These are phyloP conservation scores for Aspergillus sp. DNA, from an alignment of 2,329 filamentous ascomycete genomes.

Conservation along the genomic window DNA sequence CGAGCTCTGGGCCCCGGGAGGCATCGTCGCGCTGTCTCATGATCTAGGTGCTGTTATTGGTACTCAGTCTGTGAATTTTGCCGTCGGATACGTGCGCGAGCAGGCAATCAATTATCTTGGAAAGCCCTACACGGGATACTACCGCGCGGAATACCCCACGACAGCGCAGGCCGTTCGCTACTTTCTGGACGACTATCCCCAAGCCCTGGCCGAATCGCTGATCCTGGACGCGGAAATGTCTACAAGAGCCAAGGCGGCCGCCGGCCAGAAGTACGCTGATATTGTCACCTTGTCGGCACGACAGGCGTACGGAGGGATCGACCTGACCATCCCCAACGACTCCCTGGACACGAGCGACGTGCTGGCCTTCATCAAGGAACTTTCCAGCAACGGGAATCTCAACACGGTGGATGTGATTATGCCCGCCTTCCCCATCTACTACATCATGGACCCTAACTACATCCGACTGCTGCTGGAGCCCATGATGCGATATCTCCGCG, in stretches of 20 bases:
- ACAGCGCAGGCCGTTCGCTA: conserved; percentile 34
- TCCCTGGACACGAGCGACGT: conserved; percentile 31
- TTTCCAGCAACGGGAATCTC: conserved; percentile 44
- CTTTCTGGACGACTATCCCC: conserved; percentile 42
- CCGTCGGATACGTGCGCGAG: conserved; percentile 42
- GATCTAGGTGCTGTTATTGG: conserved; percentile 35
- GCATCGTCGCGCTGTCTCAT: conserved; percentile 39
- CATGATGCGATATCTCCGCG: conserved; percentile 42
- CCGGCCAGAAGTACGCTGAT: conserved; percentile 41
- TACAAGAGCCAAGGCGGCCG: conserved; percentile 28
- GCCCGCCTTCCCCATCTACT: conserved; percentile 44
- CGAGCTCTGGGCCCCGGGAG: conserved; percentile 26
- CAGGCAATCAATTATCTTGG: conserved; percentile 43
- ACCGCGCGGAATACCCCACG: conserved; percentile 34
- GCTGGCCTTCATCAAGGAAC: conserved; percentile 44
- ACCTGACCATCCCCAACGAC: conserved; percentile 37
- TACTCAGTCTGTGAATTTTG: conserved; percentile 37
- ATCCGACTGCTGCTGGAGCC: conserved; percentile 46
- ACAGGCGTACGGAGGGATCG: conserved; percentile 43
- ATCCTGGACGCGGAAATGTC: conserved; percentile 31
- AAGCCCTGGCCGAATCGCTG: conserved; percentile 34
- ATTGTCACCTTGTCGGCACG: conserved; percentile 42
- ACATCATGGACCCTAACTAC: conserved; percentile 42
- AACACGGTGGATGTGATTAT: conserved; percentile 47
- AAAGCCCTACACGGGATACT: conserved; percentile 41